Percentiles rank a stretch among this genome's conserved stretches.
Evolutionary conservation across 2,329 filamentous ascomycete species (phyloP).

Genomic region (Claviceps sorghi): DNA sequence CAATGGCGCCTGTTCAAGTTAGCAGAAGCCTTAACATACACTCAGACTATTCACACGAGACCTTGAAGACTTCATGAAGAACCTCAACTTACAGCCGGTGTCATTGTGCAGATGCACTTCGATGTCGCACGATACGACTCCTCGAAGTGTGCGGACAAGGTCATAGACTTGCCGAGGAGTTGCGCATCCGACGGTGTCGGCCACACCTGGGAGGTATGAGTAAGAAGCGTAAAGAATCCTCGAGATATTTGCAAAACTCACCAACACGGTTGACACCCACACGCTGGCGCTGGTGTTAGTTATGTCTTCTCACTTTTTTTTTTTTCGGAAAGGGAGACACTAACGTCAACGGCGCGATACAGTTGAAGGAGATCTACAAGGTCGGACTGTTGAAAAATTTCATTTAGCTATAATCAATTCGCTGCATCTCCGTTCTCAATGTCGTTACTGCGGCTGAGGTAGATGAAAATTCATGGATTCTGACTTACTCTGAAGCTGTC

Average conservation of each 20-base stretch:
- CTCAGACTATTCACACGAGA: not conserved
- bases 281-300: not conserved
- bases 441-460: not conserved
- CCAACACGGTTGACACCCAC: slow-evolving; percentile 1
- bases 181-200: slow-evolving; percentile 84
- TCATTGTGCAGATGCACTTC: slow-evolving; percentile 52
- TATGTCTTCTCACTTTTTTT: not conserved
- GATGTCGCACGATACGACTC: slow-evolving; percentile 47
- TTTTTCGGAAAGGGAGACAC: not conserved
- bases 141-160: slow-evolving; percentile 63
- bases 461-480: not conserved
- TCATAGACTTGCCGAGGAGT: slow-evolving; percentile 80
- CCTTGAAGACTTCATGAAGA: not conserved
- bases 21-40: not conserved
- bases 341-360: slow-evolving; percentile 60
- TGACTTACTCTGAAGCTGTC: slow-evolving; percentile 55
- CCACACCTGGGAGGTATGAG: slow-evolving; percentile 36
- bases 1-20: slow-evolving; percentile 51
- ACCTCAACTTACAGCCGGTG: not conserved
- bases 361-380: slow-evolving; percentile 60
- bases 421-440: not conserved
- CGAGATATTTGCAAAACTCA: not conserved
- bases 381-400: slow-evolving; percentile 25
- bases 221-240: not conserved
- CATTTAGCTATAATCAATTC: not conserved